Percentiles rank a stretch among this genome's conserved stretches.
These are phyloP conservation scores for Rutstroemia sydowiana DNA, from an alignment of 2,329 filamentous ascomycete species.

Conservation along the genomic window DNA sequence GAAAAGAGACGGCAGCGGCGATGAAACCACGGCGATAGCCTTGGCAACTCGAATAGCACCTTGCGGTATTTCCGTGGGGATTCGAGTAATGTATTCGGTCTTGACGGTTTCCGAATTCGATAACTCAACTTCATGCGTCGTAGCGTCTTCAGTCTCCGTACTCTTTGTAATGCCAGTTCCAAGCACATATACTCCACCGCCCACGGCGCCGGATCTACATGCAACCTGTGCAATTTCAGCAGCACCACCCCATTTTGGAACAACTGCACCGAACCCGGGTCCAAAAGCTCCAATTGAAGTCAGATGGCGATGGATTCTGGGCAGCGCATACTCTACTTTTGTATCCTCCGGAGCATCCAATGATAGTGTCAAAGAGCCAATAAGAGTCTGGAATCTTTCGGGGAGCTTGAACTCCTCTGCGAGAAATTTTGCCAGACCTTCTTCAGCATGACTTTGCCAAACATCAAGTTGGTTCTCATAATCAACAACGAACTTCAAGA, in stretches of 20 bases:
- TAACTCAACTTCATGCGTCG: conserved; percentile 33
- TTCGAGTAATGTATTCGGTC: conserved; percentile 45
- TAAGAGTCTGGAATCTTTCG: conserved; percentile 53
- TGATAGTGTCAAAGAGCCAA: conserved; percentile 68
- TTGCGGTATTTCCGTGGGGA: conserved; percentile 13
- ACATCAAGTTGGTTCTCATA: conserved; percentile 53
- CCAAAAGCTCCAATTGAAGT: conserved; percentile 83
- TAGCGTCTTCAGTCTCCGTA: not conserved
- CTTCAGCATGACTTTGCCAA: conserved; percentile 51
- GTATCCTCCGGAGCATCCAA: conserved; percentile 47
- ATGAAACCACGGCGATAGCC: conserved; percentile 62
- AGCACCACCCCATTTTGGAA: conserved; percentile 87
- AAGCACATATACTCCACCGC: conserved; percentile 84
- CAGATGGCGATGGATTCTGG: conserved; percentile 70
- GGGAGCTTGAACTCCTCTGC: conserved; percentile 60
- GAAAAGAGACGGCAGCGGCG: conserved; percentile 60
- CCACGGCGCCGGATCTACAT: conserved; percentile 84
- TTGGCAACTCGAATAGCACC: conserved; percentile 41
- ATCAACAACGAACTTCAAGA: conserved; percentile 78
- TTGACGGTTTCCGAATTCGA: conserved; percentile 51
- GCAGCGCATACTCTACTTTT: conserved; percentile 58
- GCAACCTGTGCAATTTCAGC: conserved; percentile 87
- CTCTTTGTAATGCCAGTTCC: conserved; percentile 53
- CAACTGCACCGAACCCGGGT: conserved; percentile 78
- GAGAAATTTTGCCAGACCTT: conserved; percentile 52